Evolutionary conservation across 805 yeast genomes (phyloP), one percentile per base, ranked within the genome.

Genomic region (Myxozyma mucilagina): DNA sequence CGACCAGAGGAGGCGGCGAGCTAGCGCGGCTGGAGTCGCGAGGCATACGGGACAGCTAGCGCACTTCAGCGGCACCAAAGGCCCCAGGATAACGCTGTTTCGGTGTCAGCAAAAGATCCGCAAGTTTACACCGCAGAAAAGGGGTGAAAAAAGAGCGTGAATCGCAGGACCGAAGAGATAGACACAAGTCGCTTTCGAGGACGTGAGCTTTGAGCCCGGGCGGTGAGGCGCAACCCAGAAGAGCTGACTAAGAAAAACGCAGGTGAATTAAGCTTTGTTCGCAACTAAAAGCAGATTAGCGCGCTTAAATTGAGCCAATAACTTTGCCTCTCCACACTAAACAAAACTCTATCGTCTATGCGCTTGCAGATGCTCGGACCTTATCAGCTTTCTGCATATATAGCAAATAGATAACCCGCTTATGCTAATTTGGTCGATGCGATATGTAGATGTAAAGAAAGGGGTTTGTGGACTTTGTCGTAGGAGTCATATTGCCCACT

Each of bases 1-100:
- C 59, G 50, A 56, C 54, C 36, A 50, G 55, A 34, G 55, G 59
- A n/a, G 53, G 53, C 49, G 57, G 57, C 44, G 48, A 42, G 48
- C 41, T 41, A 32, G 56, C 56, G 32, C 56, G 56, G 48, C 56
- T 42, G 41, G 42, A 34, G 48, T 31, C 55, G 18, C 14, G 56
- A 42, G 56, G 56, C 56, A 53, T 53, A 41, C 56, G 36, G 49
- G 36, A 24, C 9, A 20, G 41, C 41, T 13, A 16, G 13, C 31
- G 18, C 32, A 43, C 41, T 13, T 35, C 38, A 6, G 13, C 31
- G 49, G 42, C 49, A 20, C n/a, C 13, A 35, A 42, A 53, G 49
- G 49, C 42, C 48, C 32, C 48, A 20, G 24, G 31, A 14, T 13
- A n/a, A 29, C 16, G 41, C 42, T 18, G 41, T 41, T 41, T 35